Evolutionary conservation across 495 filamentous ascomycete genomes (phyloP).

Genomic region (Aspergillus leporis): DNA sequence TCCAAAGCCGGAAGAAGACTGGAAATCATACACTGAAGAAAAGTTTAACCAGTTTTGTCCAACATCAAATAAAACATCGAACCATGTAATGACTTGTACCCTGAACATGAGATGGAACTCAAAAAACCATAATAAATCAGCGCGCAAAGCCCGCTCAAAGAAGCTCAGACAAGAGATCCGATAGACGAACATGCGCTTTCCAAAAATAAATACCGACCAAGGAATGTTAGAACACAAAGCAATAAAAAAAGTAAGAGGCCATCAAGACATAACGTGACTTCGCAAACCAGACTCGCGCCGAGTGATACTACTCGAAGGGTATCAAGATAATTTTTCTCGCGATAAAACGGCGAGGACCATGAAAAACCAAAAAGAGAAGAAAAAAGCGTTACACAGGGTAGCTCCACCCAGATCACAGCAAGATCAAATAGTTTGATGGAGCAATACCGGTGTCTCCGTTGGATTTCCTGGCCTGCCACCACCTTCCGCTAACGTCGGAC

Average conservation of each 20-base stretch:
- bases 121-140: conserved; percentile 15
- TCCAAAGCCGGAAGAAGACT: too few relatives aligned
- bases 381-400: conserved; percentile 25
- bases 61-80: conserved; percentile 1
- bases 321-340: conserved; percentile 41
- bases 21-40: background rate
- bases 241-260: conserved; percentile 26
- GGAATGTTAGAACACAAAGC: conserved; percentile 7
- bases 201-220: conserved; percentile 19
- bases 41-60: background rate
- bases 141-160: conserved; percentile 18
- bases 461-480: conserved; percentile 98
- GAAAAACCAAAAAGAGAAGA: conserved; percentile 27
- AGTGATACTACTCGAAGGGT: conserved; percentile 48
- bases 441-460: conserved; percentile 96
- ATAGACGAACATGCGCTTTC: conserved; percentile 16
- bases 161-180: conserved; percentile 21
- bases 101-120: background rate
- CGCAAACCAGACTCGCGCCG: conserved; percentile 40
- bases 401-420: conserved; percentile 63
- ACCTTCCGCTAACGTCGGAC: conserved; percentile 92
- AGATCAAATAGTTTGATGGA: conserved; percentile 95
- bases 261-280: conserved; percentile 49
- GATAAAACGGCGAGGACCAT: conserved; percentile 30
- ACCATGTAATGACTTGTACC: background rate